These are phyloP conservation scores for Leccinellum luteum DNA, from an alignment of 768 basidiomycete genomes.

Conservation along the genomic window DNA sequence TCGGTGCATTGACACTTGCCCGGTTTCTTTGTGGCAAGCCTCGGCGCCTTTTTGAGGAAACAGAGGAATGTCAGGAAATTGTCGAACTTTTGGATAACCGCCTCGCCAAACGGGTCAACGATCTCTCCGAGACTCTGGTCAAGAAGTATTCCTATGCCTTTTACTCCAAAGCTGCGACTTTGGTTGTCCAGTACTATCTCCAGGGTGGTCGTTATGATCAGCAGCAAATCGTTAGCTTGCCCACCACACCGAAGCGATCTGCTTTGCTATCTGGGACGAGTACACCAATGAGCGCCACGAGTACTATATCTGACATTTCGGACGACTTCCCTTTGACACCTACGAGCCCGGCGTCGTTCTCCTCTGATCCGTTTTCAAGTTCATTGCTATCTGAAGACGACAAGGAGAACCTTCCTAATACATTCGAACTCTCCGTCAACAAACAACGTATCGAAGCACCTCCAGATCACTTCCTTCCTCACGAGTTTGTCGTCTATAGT, in stretches of 20 bases:
- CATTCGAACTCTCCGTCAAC: slow-evolving; percentile 71
- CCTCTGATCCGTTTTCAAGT: slow-evolving; percentile 49
- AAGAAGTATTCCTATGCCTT: slow-evolving; percentile 98
- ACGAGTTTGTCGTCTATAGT: slow-evolving; percentile 78
- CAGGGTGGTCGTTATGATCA: slow-evolving; percentile 74
- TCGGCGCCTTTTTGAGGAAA: slow-evolving; percentile 79
- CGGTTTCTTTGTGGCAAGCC: slow-evolving; percentile 82
- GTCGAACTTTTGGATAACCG: slow-evolving; percentile 84
- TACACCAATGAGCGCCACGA: slow-evolving; percentile 75
- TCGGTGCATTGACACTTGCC: slow-evolving; percentile 86
- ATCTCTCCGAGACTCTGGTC: slow-evolving; percentile 92
- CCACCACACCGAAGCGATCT: slow-evolving; percentile 56
- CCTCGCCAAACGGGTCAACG: slow-evolving; percentile 84
- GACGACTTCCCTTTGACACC: slow-evolving; percentile 86
- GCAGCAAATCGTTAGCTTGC: slow-evolving; percentile 47
- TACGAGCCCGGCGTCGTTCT: slow-evolving; percentile 57
- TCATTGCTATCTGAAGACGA: slow-evolving; percentile 63
- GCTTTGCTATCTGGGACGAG: slow-evolving; percentile 47
- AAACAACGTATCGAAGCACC: slow-evolving; percentile 65
- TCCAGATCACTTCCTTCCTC: slow-evolving; percentile 75
- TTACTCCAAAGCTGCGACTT: slow-evolving; percentile 93
- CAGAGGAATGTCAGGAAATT: slow-evolving; percentile 78
- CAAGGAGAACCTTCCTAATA: slow-evolving; percentile 76
- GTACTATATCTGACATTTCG: slow-evolving; percentile 69
- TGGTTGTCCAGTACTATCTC: slow-evolving; percentile 92